Conservation (phyloP, 1,139 yeast genomes). For the Suhomyces bolitotheri region DNA sequence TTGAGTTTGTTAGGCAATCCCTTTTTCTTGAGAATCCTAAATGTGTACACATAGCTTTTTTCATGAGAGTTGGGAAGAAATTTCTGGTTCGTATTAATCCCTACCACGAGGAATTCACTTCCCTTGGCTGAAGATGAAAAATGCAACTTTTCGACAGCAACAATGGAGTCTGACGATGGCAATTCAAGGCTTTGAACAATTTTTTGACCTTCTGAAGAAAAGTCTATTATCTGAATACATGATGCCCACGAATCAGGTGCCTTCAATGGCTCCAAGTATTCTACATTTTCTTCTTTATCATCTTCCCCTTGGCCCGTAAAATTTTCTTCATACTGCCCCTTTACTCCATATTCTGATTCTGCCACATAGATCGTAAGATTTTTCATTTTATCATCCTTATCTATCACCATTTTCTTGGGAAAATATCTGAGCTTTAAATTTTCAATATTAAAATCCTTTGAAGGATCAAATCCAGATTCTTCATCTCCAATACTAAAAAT, state of each 20-base stretch:
- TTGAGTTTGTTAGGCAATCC: slow-evolving; percentile 32
- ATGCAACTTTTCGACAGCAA: slow-evolving; percentile 22
- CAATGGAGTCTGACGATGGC: slow-evolving; percentile 41
- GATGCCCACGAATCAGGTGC: slow-evolving; percentile 44
- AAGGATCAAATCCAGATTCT: slow-evolving; percentile 33
- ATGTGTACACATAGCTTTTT: slow-evolving; percentile 44
- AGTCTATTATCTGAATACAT: slow-evolving; percentile 53
- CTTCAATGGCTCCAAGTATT: slow-evolving; percentile 22
- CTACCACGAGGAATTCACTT: slow-evolving; percentile 47
- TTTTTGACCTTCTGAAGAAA: slow-evolving; percentile 24
- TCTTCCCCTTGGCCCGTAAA: slow-evolving; percentile 21
- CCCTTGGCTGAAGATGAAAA: slow-evolving; percentile 24
- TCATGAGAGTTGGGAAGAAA: slow-evolving; percentile 35
- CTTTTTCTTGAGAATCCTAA: slow-evolving; percentile 32
- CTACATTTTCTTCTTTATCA: slow-evolving; percentile 23
- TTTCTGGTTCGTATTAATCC: slow-evolving; percentile 42
- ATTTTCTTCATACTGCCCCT: slow-evolving; percentile 27
- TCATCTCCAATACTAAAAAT: slow-evolving; percentile 60
- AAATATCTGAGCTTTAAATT: slow-evolving; percentile 49
- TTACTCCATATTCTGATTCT: slow-evolving; percentile 48
- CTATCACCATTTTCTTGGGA: slow-evolving; percentile 49
- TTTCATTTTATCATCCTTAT: slow-evolving; percentile 15
- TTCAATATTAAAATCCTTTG: slow-evolving; percentile 48
- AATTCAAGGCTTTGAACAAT: slow-evolving; percentile 46
- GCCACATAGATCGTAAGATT: slow-evolving; percentile 33